These are phyloP conservation scores for Hawksworthiomyces lignivorus DNA, from an alignment of 2,329 filamentous ascomycete species.

Conservation along the genomic window DNA sequence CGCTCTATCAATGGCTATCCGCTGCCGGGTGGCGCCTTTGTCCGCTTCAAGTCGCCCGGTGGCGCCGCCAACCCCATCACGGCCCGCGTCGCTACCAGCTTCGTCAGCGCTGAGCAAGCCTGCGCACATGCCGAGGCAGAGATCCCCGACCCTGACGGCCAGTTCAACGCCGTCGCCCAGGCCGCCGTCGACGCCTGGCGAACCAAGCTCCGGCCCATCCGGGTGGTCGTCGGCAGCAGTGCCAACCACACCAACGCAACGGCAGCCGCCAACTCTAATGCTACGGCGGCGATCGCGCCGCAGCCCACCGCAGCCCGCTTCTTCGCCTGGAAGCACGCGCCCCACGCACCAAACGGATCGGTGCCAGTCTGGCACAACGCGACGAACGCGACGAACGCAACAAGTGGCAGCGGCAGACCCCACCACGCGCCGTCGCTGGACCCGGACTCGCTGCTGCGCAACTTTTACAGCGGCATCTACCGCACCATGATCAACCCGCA, in stretches of 20 bases:
- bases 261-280: not conserved
- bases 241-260: not conserved
- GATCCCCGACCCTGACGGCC: constrained; percentile 57
- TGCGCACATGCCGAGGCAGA: constrained; percentile 62
- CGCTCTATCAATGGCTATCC: constrained; percentile 45
- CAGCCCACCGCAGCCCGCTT: too few species aligned
- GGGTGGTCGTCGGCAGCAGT: constrained; percentile 32
- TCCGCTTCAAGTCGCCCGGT: constrained; percentile 51
- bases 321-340: not conserved
- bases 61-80: constrained; percentile 44
- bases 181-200: constrained; percentile 53
- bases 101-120: constrained; percentile 58
- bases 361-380: not conserved
- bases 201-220: constrained; percentile 52
- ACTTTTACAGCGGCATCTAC: constrained; percentile 67
- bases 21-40: constrained; percentile 55
- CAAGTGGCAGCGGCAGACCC: not conserved
- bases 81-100: constrained; percentile 61
- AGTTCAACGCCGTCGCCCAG: constrained; percentile 47
- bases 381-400: not conserved
- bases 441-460: constrained; percentile 41
- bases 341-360: not conserved
- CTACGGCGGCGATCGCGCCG: too few species aligned
- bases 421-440: constrained; percentile 32
- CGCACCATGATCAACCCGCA: constrained; percentile 65